These are phyloP conservation scores for Salix caprea DNA, from an alignment of 345 rosid genomes.

Conservation along the genomic window DNA sequence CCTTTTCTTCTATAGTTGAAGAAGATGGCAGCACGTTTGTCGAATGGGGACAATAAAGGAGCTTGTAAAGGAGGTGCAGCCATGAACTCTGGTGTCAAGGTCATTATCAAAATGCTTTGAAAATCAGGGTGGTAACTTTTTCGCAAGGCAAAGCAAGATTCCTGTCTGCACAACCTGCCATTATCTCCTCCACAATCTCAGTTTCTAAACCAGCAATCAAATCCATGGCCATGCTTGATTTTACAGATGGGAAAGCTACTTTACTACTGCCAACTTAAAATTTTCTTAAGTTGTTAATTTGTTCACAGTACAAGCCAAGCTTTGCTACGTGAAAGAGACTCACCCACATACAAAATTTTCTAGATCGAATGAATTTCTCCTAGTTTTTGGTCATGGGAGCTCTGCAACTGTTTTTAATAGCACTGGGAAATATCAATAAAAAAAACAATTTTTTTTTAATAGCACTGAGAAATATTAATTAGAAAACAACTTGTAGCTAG, in stretches of 20 bases:
- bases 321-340: background rate
- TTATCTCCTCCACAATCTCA: background rate
- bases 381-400: background rate
- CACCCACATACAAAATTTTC: background rate
- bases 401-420: background rate
- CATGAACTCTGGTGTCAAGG: background rate
- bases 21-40: constrained; percentile 12
- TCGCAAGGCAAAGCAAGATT: background rate
- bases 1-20: constrained; percentile 21
- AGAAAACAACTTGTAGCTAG: background rate
- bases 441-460: too few species aligned
- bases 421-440: background rate
- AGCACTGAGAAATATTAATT: too few species aligned
- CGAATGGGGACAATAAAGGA: constrained; percentile 3
- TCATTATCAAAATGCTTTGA: background rate
- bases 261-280: background rate
- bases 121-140: background rate
- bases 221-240: background rate
- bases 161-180: background rate
- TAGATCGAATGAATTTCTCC: background rate
- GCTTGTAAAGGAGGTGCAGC: constrained; percentile 4
- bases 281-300: background rate
- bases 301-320: background rate
- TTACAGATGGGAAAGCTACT: background rate
- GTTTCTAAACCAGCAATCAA: background rate